Conservation (phyloP, 345 rosid genomes). For the Brassica napus region DNA sequence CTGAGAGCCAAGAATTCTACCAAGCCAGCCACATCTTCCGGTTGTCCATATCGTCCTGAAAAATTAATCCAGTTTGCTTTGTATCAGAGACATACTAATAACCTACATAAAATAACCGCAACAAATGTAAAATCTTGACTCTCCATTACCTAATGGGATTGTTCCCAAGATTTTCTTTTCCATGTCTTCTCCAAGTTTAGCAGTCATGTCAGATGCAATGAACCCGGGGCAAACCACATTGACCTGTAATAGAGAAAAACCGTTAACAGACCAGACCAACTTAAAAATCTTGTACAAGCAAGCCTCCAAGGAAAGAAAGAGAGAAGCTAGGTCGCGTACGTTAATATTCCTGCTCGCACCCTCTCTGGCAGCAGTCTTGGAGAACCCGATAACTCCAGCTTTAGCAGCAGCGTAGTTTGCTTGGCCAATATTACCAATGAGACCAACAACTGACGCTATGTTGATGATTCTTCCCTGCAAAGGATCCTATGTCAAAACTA, state of each 20-base stretch:
- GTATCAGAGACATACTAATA: conserved; percentile 7
- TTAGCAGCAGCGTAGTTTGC: conserved; percentile 98
- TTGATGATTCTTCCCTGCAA: conserved; percentile 63
- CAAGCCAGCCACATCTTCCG: conserved; percentile 97
- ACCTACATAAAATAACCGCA: background rate
- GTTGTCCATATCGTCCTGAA: conserved; percentile 91
- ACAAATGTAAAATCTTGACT: background rate
- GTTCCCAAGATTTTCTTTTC: conserved; percentile 86
- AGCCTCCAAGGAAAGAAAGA: background rate
- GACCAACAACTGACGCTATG: conserved; percentile 60
- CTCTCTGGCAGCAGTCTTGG: conserved; percentile 89
- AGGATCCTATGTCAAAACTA: background rate
- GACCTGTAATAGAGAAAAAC: conserved; percentile 48
- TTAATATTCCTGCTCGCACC: conserved; percentile 86
- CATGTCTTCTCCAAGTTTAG: conserved; percentile 83
- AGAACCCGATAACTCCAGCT: conserved; percentile 92
- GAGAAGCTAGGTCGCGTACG: conserved; percentile 43
- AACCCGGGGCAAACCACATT: conserved; percentile 92
- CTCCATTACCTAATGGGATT: conserved; percentile 76
- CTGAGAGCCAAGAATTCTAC: conserved; percentile 91
- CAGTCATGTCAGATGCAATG: conserved; percentile 93
- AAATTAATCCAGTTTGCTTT: conserved; percentile 17
- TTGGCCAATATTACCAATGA: conserved; percentile 88
- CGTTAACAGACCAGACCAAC: background rate
- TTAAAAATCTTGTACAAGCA: background rate